Evolutionary conservation across 176 grass and related monocot genomes (phyloP).

Genomic region (Guadua angustifolia): DNA sequence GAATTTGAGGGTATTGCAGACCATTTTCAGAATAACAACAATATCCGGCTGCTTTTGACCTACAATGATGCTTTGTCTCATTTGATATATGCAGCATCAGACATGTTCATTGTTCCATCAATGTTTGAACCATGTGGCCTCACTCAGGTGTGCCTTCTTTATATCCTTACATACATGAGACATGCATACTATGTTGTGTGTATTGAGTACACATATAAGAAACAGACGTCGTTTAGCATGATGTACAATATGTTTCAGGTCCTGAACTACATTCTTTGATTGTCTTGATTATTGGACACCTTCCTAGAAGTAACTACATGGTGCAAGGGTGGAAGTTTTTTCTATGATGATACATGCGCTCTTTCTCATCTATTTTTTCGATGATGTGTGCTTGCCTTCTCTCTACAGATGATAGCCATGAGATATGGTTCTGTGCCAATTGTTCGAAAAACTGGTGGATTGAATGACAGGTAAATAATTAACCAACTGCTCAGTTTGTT

Average conservation of each 20-base stretch:
- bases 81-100: slow-evolving; percentile 91
- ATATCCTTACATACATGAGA: slow-evolving; percentile 2
- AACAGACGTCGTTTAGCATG: neutral
- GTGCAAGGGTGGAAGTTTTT: neutral
- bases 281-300: neutral
- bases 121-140: slow-evolving; percentile 98
- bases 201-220: neutral
- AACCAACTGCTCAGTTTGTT: neutral
- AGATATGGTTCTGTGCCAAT: slow-evolving; percentile 91
- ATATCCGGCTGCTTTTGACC: slow-evolving; percentile 77
- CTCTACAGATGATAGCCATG: slow-evolving; percentile 95
- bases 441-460: slow-evolving; percentile 88
- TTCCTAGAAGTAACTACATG: slow-evolving; percentile 5
- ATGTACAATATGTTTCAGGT: neutral
- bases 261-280: slow-evolving; percentile 4
- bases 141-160: slow-evolving; percentile 74
- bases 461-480: slow-evolving; percentile 82
- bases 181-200: neutral
- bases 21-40: slow-evolving; percentile 70
- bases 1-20: slow-evolving; percentile 90
- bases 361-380: neutral
- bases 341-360: neutral
- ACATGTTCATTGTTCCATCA: slow-evolving; percentile 97
- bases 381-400: neutral
- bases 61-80: slow-evolving; percentile 93